Evolutionary conservation across 352 stramenopile genomes (phyloP), one percentile per base, ranked within the genome.

Genomic region (Blastocystis sp.): DNA sequence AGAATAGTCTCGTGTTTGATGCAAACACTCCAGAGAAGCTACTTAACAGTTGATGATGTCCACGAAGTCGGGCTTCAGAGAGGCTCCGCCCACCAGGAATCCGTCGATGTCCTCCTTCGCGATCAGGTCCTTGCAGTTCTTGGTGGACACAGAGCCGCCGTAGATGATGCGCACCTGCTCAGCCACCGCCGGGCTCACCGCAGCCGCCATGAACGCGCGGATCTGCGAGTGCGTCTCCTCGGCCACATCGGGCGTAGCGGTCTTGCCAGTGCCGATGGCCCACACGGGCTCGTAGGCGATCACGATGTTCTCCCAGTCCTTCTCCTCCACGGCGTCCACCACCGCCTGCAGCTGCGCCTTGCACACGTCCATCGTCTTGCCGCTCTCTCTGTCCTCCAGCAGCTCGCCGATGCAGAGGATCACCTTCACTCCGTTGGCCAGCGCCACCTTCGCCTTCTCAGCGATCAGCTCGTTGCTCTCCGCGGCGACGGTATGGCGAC

Each of bases 371-470:
- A 96, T 92, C 60, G 93, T 97, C 87, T 98, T 92, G 66, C 94
- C 92, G 10, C 90, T 92, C 84, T 97, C 90, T 64, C 95, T 92
- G 84, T 97, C 89, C 52, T 95, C 92, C 52, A 98, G 91, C 77
- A 93, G 94, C 92, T 98, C 95, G 59, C 95, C 95, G 65, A 97
- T 94, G 90, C 95, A 98, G 84, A 96, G 94, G 89, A 98, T 97
- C 34, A 96, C 94, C 40, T 93, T 94, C 52, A 98, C 91, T 2
- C 94, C 95, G 42, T 95, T 90, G 81, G 94, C 92, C 1, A 97
- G 89, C 48, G 94, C 95, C 43, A 94, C 54, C 21, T 87, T 71
- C 10, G 80, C 78, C 93, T 97, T 97, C 90, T 94, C 92, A 64
- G 93, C 94, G 54, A 97, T 93, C 38, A 95, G 81, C 61, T 95